Evolutionary conservation across 805 yeast species (phyloP).

Genomic region (Cyberlindnera japonica): DNA sequence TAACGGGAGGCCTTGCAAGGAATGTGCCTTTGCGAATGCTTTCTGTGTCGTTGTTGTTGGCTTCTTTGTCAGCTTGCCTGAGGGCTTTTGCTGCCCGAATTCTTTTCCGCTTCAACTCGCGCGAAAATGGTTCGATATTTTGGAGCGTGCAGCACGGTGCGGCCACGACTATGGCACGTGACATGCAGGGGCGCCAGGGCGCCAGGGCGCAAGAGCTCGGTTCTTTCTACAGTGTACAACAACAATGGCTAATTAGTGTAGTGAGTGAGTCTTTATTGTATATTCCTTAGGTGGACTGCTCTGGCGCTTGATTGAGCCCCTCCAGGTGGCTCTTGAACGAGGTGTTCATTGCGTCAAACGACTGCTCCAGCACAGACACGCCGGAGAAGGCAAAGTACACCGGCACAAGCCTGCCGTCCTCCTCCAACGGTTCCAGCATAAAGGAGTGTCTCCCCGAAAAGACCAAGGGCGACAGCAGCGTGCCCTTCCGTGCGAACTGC

Average conservation of each 20-base stretch:
- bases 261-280: too few species aligned
- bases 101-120: background rate
- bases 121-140: constrained; percentile 9
- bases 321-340: constrained; percentile 2
- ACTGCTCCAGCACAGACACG: background rate
- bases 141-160: constrained; percentile 1
- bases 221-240: too few species aligned
- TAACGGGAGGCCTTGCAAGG: too few species aligned
- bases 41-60: too few species aligned
- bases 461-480: background rate
- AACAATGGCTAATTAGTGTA: too few species aligned
- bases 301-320: too few species aligned
- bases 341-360: background rate
- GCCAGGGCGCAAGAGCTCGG: too few species aligned
- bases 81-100: background rate
- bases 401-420: constrained; percentile 1
- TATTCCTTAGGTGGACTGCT: too few species aligned
- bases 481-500: constrained; percentile 2
- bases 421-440: background rate
- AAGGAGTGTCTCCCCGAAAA: constrained; percentile 6
- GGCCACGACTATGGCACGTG: constrained; percentile 1
- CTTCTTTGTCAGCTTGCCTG: too few species aligned
- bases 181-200: background rate
- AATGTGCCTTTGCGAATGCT: constrained; percentile 1
- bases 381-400: background rate